phyloP scores from a whole-genome alignment of 441 rosid genomes.

The Brassica hybrid region DNA sequence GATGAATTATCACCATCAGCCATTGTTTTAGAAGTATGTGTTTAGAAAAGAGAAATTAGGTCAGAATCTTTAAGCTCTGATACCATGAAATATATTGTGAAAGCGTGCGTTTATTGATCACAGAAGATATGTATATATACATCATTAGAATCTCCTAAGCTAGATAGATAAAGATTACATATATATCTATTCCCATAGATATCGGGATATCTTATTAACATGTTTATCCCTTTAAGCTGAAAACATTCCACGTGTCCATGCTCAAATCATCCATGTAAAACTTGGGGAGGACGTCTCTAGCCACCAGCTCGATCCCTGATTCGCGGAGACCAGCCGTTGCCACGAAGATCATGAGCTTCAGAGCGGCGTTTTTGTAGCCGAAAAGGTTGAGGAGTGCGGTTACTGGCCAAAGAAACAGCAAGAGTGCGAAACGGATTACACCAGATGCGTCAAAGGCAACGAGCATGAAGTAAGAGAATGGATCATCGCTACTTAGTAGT shows the following conservation, averaged over 20 bases:
- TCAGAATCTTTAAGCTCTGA: no score
- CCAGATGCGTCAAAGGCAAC: conserved; percentile 87
- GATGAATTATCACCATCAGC: no score
- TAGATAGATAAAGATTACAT: no score
- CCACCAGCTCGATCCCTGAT: conserved; percentile 69
- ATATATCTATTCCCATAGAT: no score
- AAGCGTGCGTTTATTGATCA: no score
- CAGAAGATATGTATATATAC: no score
- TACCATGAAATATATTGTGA: no score
- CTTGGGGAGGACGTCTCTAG: conserved; percentile 82
- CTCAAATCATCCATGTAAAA: conserved; percentile 78
- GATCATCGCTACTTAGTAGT: conserved; percentile 58
- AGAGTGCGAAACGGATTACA: conserved; percentile 60
- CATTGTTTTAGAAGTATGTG: no score
- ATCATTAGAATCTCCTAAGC: no score
- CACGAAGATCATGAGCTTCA: conserved; percentile 68
- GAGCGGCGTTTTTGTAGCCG: conserved; percentile 51
- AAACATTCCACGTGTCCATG: conserved; percentile 73
- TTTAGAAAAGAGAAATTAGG: no score
- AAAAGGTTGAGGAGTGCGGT: conserved; percentile 51
- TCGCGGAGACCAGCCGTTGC: conserved; percentile 64
- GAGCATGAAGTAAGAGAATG: conserved; percentile 83
- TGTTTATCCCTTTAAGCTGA: conserved; percentile 34
- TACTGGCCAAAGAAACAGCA: conserved; percentile 70
- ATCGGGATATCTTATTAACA: no score